A percentile compares a stretch with the other conserved stretches of the same genome.
These are phyloP conservation scores for Houttuynia cordata DNA, from an alignment of 164 flowering plant species.

Conservation along the genomic window DNA sequence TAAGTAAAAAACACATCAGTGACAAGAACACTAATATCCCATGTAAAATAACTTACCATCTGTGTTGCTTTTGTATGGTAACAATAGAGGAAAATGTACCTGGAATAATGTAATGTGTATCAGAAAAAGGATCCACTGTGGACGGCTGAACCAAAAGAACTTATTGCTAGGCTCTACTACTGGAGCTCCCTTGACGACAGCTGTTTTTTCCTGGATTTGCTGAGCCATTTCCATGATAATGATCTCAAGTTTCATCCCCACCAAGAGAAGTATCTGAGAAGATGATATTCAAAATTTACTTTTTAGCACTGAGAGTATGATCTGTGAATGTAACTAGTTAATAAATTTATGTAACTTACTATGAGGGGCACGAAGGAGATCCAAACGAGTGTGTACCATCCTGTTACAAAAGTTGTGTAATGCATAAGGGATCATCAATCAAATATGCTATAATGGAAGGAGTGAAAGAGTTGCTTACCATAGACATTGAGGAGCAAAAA, in stretches of 20 bases:
- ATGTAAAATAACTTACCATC: too few species aligned
- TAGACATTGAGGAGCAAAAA: constrained; percentile 47
- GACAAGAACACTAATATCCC: background rate
- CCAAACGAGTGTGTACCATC: constrained; percentile 45
- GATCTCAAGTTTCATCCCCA: constrained; percentile 58
- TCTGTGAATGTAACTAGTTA: background rate
- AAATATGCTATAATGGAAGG: background rate
- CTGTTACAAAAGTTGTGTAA: constrained; percentile 18
- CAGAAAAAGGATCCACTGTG: constrained; percentile 43
- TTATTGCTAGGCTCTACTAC: constrained; percentile 52
- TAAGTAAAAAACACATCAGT: background rate
- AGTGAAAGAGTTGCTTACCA: constrained; percentile 20
- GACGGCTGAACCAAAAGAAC: constrained; percentile 62
- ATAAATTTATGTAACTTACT: constrained; percentile 22
- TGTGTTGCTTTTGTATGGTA: too few species aligned
- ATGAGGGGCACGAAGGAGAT: constrained; percentile 40
- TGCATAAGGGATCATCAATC: background rate
- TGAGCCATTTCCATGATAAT: constrained; percentile 63
- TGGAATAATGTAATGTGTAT: constrained; percentile 57
- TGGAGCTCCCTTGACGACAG: constrained; percentile 55
- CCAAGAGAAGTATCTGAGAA: constrained; percentile 40
- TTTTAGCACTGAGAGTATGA: background rate
- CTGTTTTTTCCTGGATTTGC: constrained; percentile 39
- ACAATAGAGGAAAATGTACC: constrained; percentile 17
- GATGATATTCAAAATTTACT: background rate